Evolutionary conservation across 2,329 filamentous ascomycete genomes (phyloP), one percentile per base, ranked within the genome.

Genomic region (Neopestalotiopsis sp.): DNA sequence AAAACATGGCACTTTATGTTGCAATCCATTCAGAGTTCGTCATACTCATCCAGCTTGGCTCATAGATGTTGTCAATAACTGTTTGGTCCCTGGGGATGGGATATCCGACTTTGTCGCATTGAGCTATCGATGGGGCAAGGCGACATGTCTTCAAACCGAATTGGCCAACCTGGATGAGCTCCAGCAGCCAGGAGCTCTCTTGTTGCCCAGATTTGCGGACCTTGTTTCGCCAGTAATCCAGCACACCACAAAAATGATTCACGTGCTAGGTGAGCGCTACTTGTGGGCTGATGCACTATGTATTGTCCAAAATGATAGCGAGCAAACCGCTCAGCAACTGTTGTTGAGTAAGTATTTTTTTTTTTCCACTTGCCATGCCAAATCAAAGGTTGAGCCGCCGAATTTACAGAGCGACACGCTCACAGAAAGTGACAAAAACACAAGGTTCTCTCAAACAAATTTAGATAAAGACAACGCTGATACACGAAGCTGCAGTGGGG

Each of bases 251-350:
- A n/a, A 42, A 12, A 32, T 65, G 4, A 61, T 20, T 7, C n/a
- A 32, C 6, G 6, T 49, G 30, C 14, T 68, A 12, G 67, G 40
- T 6, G 61, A 68, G 42, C 67, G 53, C 2, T 65, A 68, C 20
- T 17, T 68, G 12, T 68, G 67, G 62, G 67, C n/a, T 7, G 64
- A 68, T 28, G 62, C 67, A 17, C 3, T 68, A 2, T 68, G 67
- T 17, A 65, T 68, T 14, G 45, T 56, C 17, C 67, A 68, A n/a
- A n/a, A 68, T n/a, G n/a, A 61, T 9, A n/a, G 14, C 0, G 38
- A 67, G 7, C 17, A 49, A 9, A 61, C 40, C 5, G n/a, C 2
- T n/a, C n/a, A 30, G 9, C 65, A 61, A 38, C 17, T 66, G n/a
- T 38, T 13, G 14, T 3, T 61, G n/a, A 67, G 45, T 49, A 49